Conservation (phyloP, 768 basidiomycete genomes). For the Pisolithus albus region DNA sequence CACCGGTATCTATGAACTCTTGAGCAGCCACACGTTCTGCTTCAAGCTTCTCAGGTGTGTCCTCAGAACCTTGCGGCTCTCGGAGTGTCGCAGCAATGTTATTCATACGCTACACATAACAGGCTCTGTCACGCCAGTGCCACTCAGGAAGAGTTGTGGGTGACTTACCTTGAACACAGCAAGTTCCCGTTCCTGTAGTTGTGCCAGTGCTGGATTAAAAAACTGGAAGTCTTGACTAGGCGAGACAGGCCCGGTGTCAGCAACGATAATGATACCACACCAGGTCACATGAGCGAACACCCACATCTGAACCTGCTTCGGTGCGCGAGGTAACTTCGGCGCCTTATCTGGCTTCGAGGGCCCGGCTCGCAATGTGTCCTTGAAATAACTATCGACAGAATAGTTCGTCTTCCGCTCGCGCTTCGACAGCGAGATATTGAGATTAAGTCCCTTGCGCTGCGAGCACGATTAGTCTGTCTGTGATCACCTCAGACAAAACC, state of each 20-base stretch:
- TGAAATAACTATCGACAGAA: constrained; percentile 93
- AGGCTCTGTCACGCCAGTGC: neutral
- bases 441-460: constrained; percentile 61
- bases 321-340: constrained; percentile 76
- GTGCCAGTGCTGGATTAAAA: constrained; percentile 74
- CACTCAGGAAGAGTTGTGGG: neutral
- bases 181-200: constrained; percentile 82
- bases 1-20: constrained; percentile 82
- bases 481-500: neutral
- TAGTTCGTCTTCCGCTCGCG: constrained; percentile 92
- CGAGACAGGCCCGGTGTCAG: neutral
- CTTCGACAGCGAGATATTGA: constrained; percentile 85
- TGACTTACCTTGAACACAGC: constrained; percentile 63
- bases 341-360: constrained; percentile 76
- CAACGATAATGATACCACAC: neutral
- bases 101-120: constrained; percentile 45
- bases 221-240: constrained; percentile 93
- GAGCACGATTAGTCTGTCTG: neutral
- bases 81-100: constrained; percentile 58
- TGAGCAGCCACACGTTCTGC: constrained; percentile 75
- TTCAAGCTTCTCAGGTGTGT: constrained; percentile 80
- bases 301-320: constrained; percentile 81
- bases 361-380: constrained; percentile 78
- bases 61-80: constrained; percentile 62
- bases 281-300: constrained; percentile 19